Base-by-base conservation (phyloP, 495 filamentous ascomycete species). In the Pyrenopolyporus hunteri region DNA sequence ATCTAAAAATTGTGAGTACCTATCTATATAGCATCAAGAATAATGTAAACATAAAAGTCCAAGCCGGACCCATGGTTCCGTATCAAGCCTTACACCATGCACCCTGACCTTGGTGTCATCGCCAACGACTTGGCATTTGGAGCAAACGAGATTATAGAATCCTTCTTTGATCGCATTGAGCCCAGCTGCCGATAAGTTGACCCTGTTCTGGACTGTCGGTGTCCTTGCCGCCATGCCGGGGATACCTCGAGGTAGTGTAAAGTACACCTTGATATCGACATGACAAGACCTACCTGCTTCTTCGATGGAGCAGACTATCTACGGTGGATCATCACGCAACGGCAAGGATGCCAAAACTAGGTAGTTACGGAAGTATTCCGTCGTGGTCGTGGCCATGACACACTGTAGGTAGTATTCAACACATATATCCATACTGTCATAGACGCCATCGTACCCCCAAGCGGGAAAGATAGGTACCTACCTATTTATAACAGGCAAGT, bases 71-170 rank as follows among this genome's bases (percentile, higher is more conserved):
- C 47, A 22, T 28, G 13, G 14, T 25, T 51, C 25, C 29, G 6
- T 8, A 44, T 31, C 10, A 19, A 16, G 42, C 33, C 31, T 65
- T 31, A 10, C 43, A 55, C 22, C 55, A 59, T 51, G 25, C 3
- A 51, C 45, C 50, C 45, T 56, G 55, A 59, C 49, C 29, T 50
- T 59, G 43, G 19, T 51, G 62, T 59, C 56, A 59, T 65, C 56
- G 29, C 26, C 6, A 22, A 51, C 49, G 23, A 33, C 56, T 65
- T 65, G 55, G 56, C 56, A 31, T 13, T 22, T 28, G 22, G 13
- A 11, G 19, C 37, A 56, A 55, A 43, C 37, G 50, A 64, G 17
- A 50, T 64, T 64, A 32, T 29, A 17, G 36, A 48, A 50, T 59
- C 48, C 61, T 55, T 55, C 54, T 49, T 37, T 23, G 13, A n/a